Evolutionary conservation across 192 early-diverging fungal species (phyloP), one percentile per base, ranked within the genome.

Genomic region (Lobosporangium transversale): DNA sequence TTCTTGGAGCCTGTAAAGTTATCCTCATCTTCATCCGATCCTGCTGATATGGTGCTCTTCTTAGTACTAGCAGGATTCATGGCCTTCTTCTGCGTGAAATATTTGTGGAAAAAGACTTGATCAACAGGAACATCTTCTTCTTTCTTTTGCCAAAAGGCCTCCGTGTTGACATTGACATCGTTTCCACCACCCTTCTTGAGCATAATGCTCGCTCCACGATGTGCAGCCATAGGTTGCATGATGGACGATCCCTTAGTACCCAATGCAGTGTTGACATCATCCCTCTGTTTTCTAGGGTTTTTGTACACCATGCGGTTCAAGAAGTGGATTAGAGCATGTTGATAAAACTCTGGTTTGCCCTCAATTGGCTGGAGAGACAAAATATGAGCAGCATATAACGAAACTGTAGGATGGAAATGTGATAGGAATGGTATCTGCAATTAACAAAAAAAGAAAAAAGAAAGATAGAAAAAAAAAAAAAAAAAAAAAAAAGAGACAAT

Each of bases 261-360:
- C 40, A 90, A 86, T 47, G 89, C 87, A 1, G 82, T 70, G 20
- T 79, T 62, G 42, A 75, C 53, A 48, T 75, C 71, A 32, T 75
- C 71, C 17, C 61, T 57, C 27, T 78, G 64, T 62, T 91, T 90
- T 82, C 96, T 97, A 43, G 97, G 92, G 84, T 95, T 95, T 80
- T 95, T 94, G 83, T 90, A 97, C 26, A 97, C 93, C 86, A 98
- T 97, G 40, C 92, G 86, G 68, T 98, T 96, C 49, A 98, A 87
- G 85, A 98, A 98, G 65, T 96, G 94, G 50, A 90, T 82, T 43
- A 97, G 81, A 14, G 95, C 95, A 80, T 96, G 94, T 70, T 91
- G 92, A 70, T 94, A 92, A 54, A 98, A 85, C 57, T 96, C 94
- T 64, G 90, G 89, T 20, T 88, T 85, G 23, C 76, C 78, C 40